phyloP scores from a whole-genome alignment of 2,329 filamentous ascomycete genomes.

The Cordyceps javanica region DNA sequence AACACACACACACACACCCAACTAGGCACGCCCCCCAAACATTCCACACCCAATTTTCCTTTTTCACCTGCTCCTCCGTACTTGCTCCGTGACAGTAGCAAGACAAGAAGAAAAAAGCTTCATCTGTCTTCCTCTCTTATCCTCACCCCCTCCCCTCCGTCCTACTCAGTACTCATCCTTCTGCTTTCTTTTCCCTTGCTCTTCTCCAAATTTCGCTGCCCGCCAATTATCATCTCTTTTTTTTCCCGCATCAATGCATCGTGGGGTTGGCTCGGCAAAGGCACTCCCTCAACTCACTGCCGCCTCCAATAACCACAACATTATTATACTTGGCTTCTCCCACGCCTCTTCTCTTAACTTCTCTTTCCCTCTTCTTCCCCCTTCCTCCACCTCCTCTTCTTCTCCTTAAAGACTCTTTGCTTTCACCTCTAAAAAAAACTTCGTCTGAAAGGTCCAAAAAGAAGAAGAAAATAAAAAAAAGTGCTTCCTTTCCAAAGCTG shows the following conservation, averaged over 20 bases:
- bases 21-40: no score
- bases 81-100: no score
- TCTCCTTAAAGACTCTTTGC: background rate
- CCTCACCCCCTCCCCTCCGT: background rate
- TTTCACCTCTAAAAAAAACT: background rate
- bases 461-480: background rate
- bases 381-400: no score
- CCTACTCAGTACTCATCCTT: no score
- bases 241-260: background rate
- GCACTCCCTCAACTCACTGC: no score
- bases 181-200: background rate
- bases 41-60: no score
- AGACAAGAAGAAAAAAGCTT: no score
- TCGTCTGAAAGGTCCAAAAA: no score
- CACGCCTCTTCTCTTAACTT: background rate
- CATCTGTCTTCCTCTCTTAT: no score
- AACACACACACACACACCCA: background rate
- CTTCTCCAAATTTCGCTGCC: background rate
- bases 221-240: background rate
- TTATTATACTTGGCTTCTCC: background rate
- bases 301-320: background rate
- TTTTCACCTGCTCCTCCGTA: background rate
- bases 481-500: background rate
- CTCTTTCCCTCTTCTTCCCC: background rate
- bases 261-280: constrained; percentile 1